Conservation (phyloP, 441 rosid species). For the Pelargonium myrrhifolium region DNA sequence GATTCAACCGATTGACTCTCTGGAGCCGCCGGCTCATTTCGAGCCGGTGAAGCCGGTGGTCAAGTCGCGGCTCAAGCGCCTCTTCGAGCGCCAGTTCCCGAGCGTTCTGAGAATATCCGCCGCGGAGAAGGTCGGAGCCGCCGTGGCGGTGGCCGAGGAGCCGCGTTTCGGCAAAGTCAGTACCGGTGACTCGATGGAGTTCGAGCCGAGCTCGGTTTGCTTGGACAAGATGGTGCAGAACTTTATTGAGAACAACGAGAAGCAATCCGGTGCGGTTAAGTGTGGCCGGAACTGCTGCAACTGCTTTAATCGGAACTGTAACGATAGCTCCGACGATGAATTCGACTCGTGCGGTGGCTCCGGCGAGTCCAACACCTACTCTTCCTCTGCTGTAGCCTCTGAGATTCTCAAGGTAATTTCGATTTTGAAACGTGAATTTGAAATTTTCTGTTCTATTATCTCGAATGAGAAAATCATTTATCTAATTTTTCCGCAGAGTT, state of each 20-base stretch:
- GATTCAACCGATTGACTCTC: neutral
- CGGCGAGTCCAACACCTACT: too few species aligned
- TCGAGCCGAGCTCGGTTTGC: neutral
- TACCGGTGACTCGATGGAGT: too few species aligned
- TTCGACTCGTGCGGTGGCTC: constrained; percentile 29
- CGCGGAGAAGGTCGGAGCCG: too few species aligned
- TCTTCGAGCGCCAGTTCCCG: neutral
- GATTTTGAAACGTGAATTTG: neutral
- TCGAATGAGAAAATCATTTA: constrained; percentile 2
- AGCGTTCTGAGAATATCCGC: neutral
- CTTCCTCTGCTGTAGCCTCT: too few species aligned
- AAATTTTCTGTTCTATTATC: neutral
- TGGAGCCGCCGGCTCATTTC: neutral
- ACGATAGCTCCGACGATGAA: constrained; percentile 49
- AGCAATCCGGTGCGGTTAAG: constrained; percentile 11
- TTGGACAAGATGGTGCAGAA: neutral
- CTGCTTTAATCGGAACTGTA: too few species aligned
- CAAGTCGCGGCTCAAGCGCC: neutral
- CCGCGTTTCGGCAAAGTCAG: too few species aligned
- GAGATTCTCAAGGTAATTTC: constrained; percentile 54
- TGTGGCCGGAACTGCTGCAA: constrained; percentile 59
- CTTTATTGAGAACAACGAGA: neutral
- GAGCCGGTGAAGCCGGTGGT: neutral
- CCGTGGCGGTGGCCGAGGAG: too few species aligned
- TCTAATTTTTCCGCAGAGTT: constrained; percentile 32